These are phyloP conservation scores for Lasiodiplodia gonubiensis DNA, from an alignment of 2,329 filamentous ascomycete species.

Conservation along the genomic window DNA sequence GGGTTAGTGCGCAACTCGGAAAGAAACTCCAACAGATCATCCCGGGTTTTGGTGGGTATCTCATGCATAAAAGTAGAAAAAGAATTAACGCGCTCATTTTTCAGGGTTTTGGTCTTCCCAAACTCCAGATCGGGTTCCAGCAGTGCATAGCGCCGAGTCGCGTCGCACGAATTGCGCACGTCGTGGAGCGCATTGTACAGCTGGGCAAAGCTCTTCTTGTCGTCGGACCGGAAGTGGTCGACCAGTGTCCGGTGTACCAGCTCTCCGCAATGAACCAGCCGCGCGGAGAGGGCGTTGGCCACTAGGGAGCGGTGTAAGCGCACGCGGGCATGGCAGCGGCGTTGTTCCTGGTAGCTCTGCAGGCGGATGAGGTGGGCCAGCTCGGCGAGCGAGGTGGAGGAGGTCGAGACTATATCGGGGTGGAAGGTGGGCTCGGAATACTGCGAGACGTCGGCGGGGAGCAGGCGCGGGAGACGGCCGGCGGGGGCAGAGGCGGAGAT, in stretches of 20 bases:
- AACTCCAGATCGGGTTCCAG: slow-evolving; percentile 75
- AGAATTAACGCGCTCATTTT: slow-evolving; percentile 53
- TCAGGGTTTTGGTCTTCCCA: slow-evolving; percentile 44
- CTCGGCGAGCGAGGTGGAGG: slow-evolving; percentile 75
- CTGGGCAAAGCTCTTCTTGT: slow-evolving; percentile 76
- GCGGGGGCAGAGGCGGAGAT: slow-evolving; percentile 54
- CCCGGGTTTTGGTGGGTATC: slow-evolving; percentile 75
- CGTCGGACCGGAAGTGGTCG: slow-evolving; percentile 77
- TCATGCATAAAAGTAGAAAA: slow-evolving; percentile 63
- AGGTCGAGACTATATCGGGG: slow-evolving; percentile 60
- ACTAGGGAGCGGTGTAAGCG: slow-evolving; percentile 77
- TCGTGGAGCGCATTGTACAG: slow-evolving; percentile 80
- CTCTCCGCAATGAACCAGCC: slow-evolving; percentile 75
- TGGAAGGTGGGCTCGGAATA: slow-evolving; percentile 68
- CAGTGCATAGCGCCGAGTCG: slow-evolving; percentile 71
- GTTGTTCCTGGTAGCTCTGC: slow-evolving; percentile 81
- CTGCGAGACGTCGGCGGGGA: slow-evolving; percentile 69
- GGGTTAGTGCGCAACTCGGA: slow-evolving; percentile 83
- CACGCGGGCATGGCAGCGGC: slow-evolving; percentile 73
- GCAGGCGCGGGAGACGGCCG: slow-evolving; percentile 57
- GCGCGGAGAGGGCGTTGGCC: slow-evolving; percentile 75
- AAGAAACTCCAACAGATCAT: slow-evolving; percentile 79
- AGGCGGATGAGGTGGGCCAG: slow-evolving; percentile 78
- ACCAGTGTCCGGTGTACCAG: slow-evolving; percentile 76
- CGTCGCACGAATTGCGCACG: slow-evolving; percentile 77